Evolutionary conservation across 2,329 filamentous ascomycete species (phyloP), one percentile per base, ranked within the genome.

Genomic region (Calonectria pauciramosa): DNA sequence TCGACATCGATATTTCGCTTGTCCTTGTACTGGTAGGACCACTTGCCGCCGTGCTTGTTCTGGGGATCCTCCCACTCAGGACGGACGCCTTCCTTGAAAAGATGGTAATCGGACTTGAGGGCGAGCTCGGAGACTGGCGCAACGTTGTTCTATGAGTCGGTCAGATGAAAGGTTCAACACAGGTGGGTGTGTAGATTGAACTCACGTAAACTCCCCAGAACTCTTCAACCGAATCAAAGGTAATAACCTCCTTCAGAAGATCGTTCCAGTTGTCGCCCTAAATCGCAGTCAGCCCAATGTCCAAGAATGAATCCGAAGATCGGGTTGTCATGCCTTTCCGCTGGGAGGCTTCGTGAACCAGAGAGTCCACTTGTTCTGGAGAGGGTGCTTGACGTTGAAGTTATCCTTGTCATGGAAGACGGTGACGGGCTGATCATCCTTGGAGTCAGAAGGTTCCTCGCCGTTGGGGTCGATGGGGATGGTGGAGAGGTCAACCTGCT

Each of bases 201-300:
- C 96, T 85, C 91, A 99, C 97, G 87, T 99, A 99, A 85, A 99
- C 95, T 74, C 97, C 97, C 97, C 97, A 99, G 88, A 99, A 99
- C 86, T 99, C 97, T 88, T 99, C 97, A 32, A 99, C 97, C 3
- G 96, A 98, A 88, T 98, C 95, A 83, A 99, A 99, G 72, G 95
- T 98, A 83, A 99, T 98, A 81, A 99, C 96, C 86, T 99, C 96
- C 89, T 99, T 99, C 77, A 99, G 89, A 76, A 99, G 89, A 85
- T 99, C 97, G 80, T 97, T 97, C 97, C 97, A 99, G 91, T 98
- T 98, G 87, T 99, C 96, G 79, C 95, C 96, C 95, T 98, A 34
- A 10, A 44, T 38, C 34, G 78, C 76, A 68, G 70, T 79, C 59
- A 81, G 74, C n/a, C 49, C 49, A 49, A 34, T 9, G 23, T 30